Evolutionary conservation across 2,329 filamentous ascomycete genomes (phyloP), one percentile per base, ranked within the genome.

Genomic region (Fusarium sp.): DNA sequence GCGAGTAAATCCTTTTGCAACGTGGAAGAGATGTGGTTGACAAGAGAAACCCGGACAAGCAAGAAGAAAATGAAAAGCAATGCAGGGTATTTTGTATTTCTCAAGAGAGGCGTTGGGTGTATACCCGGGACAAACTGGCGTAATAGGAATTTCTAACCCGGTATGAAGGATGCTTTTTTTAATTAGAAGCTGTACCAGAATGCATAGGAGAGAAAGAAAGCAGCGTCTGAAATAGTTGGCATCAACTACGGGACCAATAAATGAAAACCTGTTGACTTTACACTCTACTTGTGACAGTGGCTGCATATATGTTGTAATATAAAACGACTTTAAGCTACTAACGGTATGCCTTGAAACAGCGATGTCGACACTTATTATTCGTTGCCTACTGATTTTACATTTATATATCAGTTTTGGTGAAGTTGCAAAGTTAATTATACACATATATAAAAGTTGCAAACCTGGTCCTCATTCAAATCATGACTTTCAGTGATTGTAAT

Each of bases 1-100:
- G 84, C 51, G 86, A 88, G 75, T 83, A 83, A 73, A 27, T 13
- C 18, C 15, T 8, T 22, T 27, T 4, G 41, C 16, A 7, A 6
- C 4, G n/a, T 24, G 40, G 16, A 8, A 38, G 25, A 58, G 16
- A 9, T 22, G 25, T n/a, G 44, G 15, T 24, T 11, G 18, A 44
- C 22, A 20, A 8, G 24, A 48, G 45, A 56, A 16, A 46, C 45
- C 32, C 29, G 25, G 29, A 27, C 24, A 25, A 53, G 24, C 24
- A 25, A 34, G 61, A 47, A 45, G 22, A 22, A 24, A 47, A 47
- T 13, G 34, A 66, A 47, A 45, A 25, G 25, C 25, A 47, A 47
- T 13, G 34, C 16, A 24, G 49, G 30, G 16, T 10, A 27, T 43
- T 53, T 47, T 44, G 27, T 73, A 20, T 65, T 61, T 29, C 57